Evolutionary conservation across 2,329 filamentous ascomycete species (phyloP).

Genomic region (Cadophora sp.): DNA sequence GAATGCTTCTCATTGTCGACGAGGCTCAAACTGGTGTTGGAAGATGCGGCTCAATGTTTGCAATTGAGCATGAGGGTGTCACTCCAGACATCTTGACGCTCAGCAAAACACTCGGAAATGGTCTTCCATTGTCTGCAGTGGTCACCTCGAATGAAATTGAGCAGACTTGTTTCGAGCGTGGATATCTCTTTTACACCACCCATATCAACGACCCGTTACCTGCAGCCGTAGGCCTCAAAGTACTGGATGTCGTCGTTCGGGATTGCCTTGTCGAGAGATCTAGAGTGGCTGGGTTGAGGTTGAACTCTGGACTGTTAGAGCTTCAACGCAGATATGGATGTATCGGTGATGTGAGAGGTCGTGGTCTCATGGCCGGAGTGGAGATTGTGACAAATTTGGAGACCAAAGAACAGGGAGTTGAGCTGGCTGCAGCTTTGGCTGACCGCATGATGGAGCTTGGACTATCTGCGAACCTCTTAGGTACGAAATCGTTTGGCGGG

Average conservation of each 20-base stretch:
- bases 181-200: conserved; percentile 65
- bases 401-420: conserved; percentile 55
- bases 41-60: conserved; percentile 63
- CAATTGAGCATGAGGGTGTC: conserved; percentile 60
- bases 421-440: conserved; percentile 55
- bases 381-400: conserved; percentile 61
- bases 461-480: conserved; percentile 63
- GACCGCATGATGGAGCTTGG: conserved; percentile 58
- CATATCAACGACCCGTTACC: conserved; percentile 68
- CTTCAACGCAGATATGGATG: conserved; percentile 62
- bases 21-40: conserved; percentile 67
- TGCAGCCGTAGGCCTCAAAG: conserved; percentile 65
- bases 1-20: conserved; percentile 65
- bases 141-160: conserved; percentile 62
- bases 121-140: conserved; percentile 64
- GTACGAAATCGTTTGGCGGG: conserved; percentile 60
- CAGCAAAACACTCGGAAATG: conserved; percentile 67
- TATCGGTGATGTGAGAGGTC: conserved; percentile 66
- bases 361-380: conserved; percentile 63
- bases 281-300: conserved; percentile 54
- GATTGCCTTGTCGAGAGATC: conserved; percentile 57
- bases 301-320: conserved; percentile 55
- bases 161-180: conserved; percentile 53
- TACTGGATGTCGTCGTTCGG: conserved; percentile 65
- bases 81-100: conserved; percentile 66